Conservation (phyloP, 352 stramenopile species). For the Pythium insidiosum region DNA sequence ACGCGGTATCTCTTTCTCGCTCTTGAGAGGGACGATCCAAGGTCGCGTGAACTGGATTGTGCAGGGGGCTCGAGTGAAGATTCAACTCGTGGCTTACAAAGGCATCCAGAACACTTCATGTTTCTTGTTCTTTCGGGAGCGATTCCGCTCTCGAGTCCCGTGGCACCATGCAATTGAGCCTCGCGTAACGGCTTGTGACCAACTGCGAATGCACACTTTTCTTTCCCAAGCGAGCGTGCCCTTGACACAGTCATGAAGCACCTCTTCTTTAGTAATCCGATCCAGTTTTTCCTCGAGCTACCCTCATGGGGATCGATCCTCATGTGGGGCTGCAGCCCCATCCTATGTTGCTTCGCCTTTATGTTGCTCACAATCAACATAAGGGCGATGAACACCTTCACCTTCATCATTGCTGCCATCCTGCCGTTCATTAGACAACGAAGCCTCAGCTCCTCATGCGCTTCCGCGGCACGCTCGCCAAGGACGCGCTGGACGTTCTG, state of each 20-base stretch:
- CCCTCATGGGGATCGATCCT: too few species aligned
- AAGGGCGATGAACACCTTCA: too few species aligned
- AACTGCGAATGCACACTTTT: too few species aligned
- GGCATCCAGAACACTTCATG: constrained; percentile 43
- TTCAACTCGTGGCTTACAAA: constrained; percentile 55
- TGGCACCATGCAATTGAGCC: neutral
- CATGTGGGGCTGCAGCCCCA: too few species aligned
- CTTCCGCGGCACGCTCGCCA: constrained; percentile 68
- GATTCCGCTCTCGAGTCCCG: too few species aligned
- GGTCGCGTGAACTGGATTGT: neutral
- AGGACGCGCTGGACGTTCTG: constrained; percentile 69
- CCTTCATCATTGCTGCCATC: too few species aligned
- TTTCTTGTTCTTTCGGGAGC: neutral
- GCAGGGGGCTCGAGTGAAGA: constrained; percentile 42
- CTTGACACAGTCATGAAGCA: constrained; percentile 10
- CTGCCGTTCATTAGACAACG: too few species aligned
- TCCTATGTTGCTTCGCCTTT: too few species aligned
- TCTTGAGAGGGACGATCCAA: neutral
- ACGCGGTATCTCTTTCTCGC: neutral
- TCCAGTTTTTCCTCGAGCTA: constrained; percentile 55
- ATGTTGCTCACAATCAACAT: too few species aligned
- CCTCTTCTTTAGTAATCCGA: constrained; percentile 83
- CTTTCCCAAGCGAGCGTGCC: too few species aligned
- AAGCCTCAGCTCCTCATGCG: too few species aligned
- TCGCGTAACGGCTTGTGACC: neutral